Percentiles rank a stretch among this genome's conserved stretches.
Evolutionary conservation across 352 stramenopile species (phyloP).

Genomic region (Phytopythium boreale): DNA sequence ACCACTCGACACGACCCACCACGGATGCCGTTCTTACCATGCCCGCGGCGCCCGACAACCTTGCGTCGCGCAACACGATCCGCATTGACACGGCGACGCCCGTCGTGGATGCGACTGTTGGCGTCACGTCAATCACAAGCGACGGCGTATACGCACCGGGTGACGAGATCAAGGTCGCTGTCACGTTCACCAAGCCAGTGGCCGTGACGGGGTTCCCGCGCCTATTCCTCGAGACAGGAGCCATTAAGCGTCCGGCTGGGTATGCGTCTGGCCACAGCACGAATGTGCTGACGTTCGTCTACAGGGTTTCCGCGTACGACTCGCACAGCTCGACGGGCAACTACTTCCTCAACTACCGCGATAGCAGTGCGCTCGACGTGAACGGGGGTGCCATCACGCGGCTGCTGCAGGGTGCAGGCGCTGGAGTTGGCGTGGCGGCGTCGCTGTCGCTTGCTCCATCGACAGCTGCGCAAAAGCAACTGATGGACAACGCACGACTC

Average conservation of each 20-base stretch:
- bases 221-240: conserved; percentile 68
- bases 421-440: neutral
- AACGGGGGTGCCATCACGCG: conserved; percentile 69
- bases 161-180: conserved; percentile 53
- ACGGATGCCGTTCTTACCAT: conserved; percentile 56
- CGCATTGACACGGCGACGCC: conserved; percentile 60
- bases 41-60: conserved; percentile 35
- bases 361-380: conserved; percentile 50
- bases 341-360: conserved; percentile 62
- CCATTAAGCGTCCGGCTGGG: conserved; percentile 59
- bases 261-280: conserved; percentile 64
- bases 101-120: conserved; percentile 47
- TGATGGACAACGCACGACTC: conserved; percentile 52
- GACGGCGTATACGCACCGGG: conserved; percentile 69
- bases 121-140: conserved; percentile 44
- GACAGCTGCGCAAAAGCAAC: conserved; percentile 33
- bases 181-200: conserved; percentile 82
- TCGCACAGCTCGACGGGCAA: conserved; percentile 36
- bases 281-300: conserved; percentile 66
- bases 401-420: conserved; percentile 14
- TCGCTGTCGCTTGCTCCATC: conserved; percentile 24
- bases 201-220: conserved; percentile 58
- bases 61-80: conserved; percentile 55
- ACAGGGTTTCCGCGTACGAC: conserved; percentile 66
- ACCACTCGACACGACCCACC: conserved; percentile 61